Evolutionary conservation across 129 eudicot genomes (phyloP).

Genomic region (Daucus carota): DH1_v3.0 NC_030382.2:43557001-43557500

Average conservation of each 20-base stretch:
- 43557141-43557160: background rate
- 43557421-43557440: background rate
- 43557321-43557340: background rate
- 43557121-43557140: background rate
- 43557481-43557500: slow-evolving; percentile 92
- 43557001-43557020: background rate
- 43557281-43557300: background rate
- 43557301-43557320: background rate
- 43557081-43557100: background rate
- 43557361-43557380: background rate
- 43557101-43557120: background rate
- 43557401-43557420: background rate
- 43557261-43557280: background rate
- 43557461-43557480: slow-evolving; percentile 66
- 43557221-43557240: background rate
- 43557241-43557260: background rate
- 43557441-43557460: background rate
- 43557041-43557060: background rate
- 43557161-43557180: background rate
- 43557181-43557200: background rate
- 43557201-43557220: background rate
- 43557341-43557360: background rate
- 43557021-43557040: background rate
- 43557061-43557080: background rate
- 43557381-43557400: background rate